Conservation (phyloP, 768 basidiomycete species). For the Lactarius tabidus region DNA sequence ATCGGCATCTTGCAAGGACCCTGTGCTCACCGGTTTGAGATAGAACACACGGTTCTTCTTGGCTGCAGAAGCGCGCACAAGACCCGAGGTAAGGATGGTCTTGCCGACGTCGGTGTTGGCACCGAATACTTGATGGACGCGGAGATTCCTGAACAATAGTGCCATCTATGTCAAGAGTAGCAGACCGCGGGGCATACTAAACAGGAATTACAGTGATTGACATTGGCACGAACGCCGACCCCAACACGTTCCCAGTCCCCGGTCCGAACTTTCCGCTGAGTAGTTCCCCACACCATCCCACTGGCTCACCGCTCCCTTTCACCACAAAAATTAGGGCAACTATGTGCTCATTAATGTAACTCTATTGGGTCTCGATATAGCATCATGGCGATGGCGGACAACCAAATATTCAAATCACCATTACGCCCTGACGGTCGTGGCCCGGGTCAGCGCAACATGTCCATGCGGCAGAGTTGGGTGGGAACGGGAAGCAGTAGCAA, state of each 20-base stretch:
- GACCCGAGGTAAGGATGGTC: constrained; percentile 82
- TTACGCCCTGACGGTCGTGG: constrained; percentile 8
- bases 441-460: neutral
- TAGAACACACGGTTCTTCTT: constrained; percentile 54
- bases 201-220: neutral
- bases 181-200: neutral
- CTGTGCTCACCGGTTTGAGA: constrained; percentile 91
- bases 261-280: neutral
- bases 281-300: neutral
- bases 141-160: constrained; percentile 78
- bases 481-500: neutral
- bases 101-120: constrained; percentile 97
- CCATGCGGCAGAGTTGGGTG: neutral
- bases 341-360: neutral
- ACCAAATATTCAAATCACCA: neutral
- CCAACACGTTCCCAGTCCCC: neutral
- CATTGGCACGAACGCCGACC: neutral
- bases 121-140: constrained; percentile 89
- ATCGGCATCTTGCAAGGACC: constrained; percentile 75
- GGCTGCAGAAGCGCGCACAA: constrained; percentile 72
- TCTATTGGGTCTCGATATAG: neutral
- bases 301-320: neutral
- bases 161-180: constrained; percentile 49
- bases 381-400: neutral
- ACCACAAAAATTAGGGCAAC: neutral